Base-by-base conservation (phyloP, 805 yeast species). In the Metschnikowia picachoensis region DNA sequence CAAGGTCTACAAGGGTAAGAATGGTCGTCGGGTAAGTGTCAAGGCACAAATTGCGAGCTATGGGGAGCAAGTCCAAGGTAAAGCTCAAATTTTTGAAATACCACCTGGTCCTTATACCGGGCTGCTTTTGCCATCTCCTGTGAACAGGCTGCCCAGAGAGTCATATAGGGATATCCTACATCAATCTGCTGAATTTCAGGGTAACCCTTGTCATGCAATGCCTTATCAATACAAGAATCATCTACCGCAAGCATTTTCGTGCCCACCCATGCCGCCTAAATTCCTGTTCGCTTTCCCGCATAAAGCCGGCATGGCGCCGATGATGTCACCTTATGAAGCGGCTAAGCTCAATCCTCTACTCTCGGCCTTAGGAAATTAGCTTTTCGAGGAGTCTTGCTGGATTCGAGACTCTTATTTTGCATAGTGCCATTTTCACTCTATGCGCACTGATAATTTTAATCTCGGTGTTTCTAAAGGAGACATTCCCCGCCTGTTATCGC, bases 1-100 rank as follows among this genome's bases (percentile, higher is more conserved):
- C 47, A 69, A 66, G 57, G 76, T 71, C 12, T 65, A 66, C 51
- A 71, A 70, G 53, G 75, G 74, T 13, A 71, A 70, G 54, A 71
- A 71, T 50, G 76, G 76, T 8, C 52, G 75, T 39, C 57, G 76
- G 42, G 66, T 70, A 20, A 58, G 65, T 25, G 60, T 70, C 36
- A 66, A 67, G 52, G 65, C 66, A 14, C 43, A 15, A 20, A 13
- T 20, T 20, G 6, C 20, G 20, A 20, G 20, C 3, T 4, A 20
- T 20, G 20, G 20, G 20, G 20, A 20, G 20, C 20, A 20, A 20
- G 20, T 20, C 20, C 20, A 20, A 20, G 20, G 20, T 6, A 20
- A 20, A 3, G 6, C 6, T 5, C 14, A 39, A 37, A 44, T 44
- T 33, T 42, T 47, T 4, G 53, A 46, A 28, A 35, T 48, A 25